Evolutionary conservation across 768 basidiomycete species (phyloP).

Genomic region (Hypsizygus marmoreus): DNA sequence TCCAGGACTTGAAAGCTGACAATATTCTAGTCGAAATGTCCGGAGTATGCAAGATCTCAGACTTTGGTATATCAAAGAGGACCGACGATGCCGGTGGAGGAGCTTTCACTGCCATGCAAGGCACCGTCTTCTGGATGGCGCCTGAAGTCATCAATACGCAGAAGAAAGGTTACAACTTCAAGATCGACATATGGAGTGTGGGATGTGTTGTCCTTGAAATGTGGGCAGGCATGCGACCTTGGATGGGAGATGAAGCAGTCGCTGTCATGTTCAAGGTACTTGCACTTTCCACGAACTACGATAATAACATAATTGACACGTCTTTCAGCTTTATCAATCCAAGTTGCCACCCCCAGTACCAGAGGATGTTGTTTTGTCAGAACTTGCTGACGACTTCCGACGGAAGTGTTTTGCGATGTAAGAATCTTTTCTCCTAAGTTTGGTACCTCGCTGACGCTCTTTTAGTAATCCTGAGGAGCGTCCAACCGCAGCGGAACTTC

Average conservation of each 20-base stretch:
- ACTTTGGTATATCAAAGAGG: constrained; percentile 98
- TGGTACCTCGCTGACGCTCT: constrained; percentile 6
- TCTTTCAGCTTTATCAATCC: constrained; percentile 78
- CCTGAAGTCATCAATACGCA: constrained; percentile 90
- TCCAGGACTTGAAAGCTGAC: constrained; percentile 93
- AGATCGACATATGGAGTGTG: constrained; percentile 98
- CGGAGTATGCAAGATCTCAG: constrained; percentile 95
- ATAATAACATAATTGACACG: too few species aligned
- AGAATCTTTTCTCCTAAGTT: constrained; percentile 24
- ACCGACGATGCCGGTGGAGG: constrained; percentile 83
- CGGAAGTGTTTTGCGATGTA: constrained; percentile 88
- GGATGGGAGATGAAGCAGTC: constrained; percentile 87
- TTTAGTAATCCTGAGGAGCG: constrained; percentile 81
- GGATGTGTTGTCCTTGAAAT: constrained; percentile 99
- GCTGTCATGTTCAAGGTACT: constrained; percentile 94
- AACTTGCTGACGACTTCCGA: constrained; percentile 84
- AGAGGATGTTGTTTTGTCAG: constrained; percentile 72
- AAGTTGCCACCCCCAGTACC: constrained; percentile 90
- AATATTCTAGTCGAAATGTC: constrained; percentile 94
- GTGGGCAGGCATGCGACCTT: constrained; percentile 97
- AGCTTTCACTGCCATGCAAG: constrained; percentile 94
- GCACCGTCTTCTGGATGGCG: constrained; percentile 99
- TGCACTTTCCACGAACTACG: too few species aligned
- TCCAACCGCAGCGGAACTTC: constrained; percentile 76
- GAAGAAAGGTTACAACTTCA: constrained; percentile 91